Percentiles rank a stretch among this genome's conserved stretches.
Conservation (phyloP, 768 basidiomycete genomes). For the Hericium rajendrae region DNA sequence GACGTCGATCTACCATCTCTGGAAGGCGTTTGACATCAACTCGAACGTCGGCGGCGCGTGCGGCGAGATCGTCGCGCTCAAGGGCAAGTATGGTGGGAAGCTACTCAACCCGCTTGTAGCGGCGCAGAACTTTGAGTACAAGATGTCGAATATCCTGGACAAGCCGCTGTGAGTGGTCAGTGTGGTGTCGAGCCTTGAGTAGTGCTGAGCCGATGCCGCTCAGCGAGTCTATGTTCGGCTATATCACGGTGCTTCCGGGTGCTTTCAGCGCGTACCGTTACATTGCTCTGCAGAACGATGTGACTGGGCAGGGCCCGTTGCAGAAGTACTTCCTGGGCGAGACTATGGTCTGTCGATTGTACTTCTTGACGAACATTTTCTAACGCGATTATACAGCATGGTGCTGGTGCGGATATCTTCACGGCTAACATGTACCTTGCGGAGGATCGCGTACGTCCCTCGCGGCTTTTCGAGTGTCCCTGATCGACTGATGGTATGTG, state of each 20-base stretch:
- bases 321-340: conserved; percentile 98
- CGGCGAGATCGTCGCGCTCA: conserved; percentile 91
- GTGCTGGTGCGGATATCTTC: conserved; percentile 82
- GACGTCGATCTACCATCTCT: conserved; percentile 83
- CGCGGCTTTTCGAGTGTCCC: neutral
- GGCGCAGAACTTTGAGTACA: conserved; percentile 92
- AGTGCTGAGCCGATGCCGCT: neutral
- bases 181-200: neutral
- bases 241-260: conserved; percentile 89
- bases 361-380: neutral
- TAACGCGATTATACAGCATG: conserved; percentile 37
- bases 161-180: conserved; percentile 56
- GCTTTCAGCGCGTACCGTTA: conserved; percentile 90
- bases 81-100: conserved; percentile 73
- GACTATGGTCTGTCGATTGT: conserved; percentile 51
- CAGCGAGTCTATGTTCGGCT: conserved; percentile 80
- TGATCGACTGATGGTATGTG: conserved; percentile 2
- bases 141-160: conserved; percentile 89
- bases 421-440: conserved; percentile 96
- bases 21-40: conserved; percentile 93
- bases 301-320: conserved; percentile 73
- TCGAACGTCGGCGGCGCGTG: conserved; percentile 89
- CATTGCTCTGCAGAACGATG: conserved; percentile 85
- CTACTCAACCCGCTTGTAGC: conserved; percentile 82
- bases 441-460: conserved; percentile 59